Evolutionary conservation across 73 alveolate species (phyloP).

Genomic region (Paramecium bursaria): DNA sequence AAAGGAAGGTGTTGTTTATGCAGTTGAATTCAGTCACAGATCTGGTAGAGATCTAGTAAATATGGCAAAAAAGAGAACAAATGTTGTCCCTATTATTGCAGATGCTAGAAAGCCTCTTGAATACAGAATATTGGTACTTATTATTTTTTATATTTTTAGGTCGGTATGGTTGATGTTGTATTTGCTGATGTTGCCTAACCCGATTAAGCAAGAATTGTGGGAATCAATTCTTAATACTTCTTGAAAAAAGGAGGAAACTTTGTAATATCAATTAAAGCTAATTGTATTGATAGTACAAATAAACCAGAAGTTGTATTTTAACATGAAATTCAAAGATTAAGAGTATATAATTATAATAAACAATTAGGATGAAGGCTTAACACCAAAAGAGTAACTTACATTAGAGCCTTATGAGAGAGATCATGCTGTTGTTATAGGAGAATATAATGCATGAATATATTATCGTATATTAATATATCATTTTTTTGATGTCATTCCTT

Average conservation of each 20-base stretch:
- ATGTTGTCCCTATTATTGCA: slow-evolving; percentile 99
- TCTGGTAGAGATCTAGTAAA: slow-evolving; percentile 99
- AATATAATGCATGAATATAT: slow-evolving; percentile 87
- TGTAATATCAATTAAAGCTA: slow-evolving; percentile 97
- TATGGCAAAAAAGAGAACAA: slow-evolving; percentile 92
- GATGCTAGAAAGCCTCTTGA: slow-evolving; percentile 99
- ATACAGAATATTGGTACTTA: slow-evolving; percentile 98
- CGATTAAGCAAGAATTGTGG: slow-evolving; percentile 97
- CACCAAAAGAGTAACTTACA: slow-evolving; percentile 94
- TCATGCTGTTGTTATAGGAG: slow-evolving; percentile 98
- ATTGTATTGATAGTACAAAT: slow-evolving; percentile 98
- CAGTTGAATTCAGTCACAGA: slow-evolving; percentile 98
- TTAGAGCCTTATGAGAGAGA: slow-evolving; percentile 99
- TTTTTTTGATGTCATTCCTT: no score
- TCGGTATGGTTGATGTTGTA: slow-evolving; percentile 98
- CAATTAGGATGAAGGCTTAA: slow-evolving; percentile 88
- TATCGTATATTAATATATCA: no score
- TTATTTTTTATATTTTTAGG: no score
- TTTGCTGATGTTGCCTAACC: slow-evolving; percentile 99
- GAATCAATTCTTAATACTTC: slow-evolving; percentile 91
- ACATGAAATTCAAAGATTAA: slow-evolving; percentile 86
- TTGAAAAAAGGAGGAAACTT: slow-evolving; percentile 96
- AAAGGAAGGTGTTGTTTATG: slow-evolving; percentile 96
- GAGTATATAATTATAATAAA: not conserved
- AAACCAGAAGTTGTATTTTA: slow-evolving; percentile 98